These are phyloP conservation scores for Geopyxis carbonaria DNA, from an alignment of 495 filamentous ascomycete genomes.

Conservation along the genomic window DNA sequence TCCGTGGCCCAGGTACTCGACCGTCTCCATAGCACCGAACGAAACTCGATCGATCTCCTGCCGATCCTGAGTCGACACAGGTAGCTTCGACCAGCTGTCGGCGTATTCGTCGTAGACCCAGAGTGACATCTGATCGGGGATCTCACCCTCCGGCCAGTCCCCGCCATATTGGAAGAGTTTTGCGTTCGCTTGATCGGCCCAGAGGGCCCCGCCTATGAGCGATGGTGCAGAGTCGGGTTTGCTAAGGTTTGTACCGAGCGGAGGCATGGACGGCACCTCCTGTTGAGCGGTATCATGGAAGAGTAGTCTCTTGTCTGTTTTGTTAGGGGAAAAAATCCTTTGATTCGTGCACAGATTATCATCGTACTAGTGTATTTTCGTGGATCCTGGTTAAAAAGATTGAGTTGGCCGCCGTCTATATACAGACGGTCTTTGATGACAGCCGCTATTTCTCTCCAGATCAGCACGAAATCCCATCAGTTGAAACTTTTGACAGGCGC, in stretches of 20 bases:
- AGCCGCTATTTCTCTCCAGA: slow-evolving; percentile 17
- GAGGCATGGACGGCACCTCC: slow-evolving; percentile 34
- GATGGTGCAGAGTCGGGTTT: slow-evolving; percentile 32
- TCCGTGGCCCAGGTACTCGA: slow-evolving; percentile 25
- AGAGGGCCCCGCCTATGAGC: slow-evolving; percentile 32
- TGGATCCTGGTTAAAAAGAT: slow-evolving; percentile 32
- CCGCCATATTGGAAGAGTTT: slow-evolving; percentile 36
- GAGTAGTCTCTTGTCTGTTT: slow-evolving; percentile 30
- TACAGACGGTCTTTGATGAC: slow-evolving; percentile 34
- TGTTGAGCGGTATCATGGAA: slow-evolving; percentile 32
- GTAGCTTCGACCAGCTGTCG: slow-evolving; percentile 4
- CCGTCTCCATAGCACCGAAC: slow-evolving; percentile 25
- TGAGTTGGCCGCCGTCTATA: slow-evolving; percentile 36
- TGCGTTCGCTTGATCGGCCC: slow-evolving; percentile 37
- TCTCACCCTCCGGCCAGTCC: slow-evolving; percentile 22
- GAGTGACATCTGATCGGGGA: neutral
- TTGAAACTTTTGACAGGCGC: too few relatives aligned
- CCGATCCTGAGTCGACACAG: too few relatives aligned
- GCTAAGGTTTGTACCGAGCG: slow-evolving; percentile 21
- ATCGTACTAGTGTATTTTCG: slow-evolving; percentile 30
- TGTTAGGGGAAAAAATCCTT: slow-evolving; percentile 5
- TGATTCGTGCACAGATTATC: slow-evolving; percentile 12
- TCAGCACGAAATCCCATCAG: neutral
- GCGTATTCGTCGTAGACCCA: slow-evolving; percentile 7
- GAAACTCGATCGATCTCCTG: slow-evolving; percentile 1